A percentile compares a stretch with the other conserved stretches of the same genome.
Evolutionary conservation across 108 stramenopile genomes (phyloP).

Genomic region (Craspedostauros australis): DNA sequence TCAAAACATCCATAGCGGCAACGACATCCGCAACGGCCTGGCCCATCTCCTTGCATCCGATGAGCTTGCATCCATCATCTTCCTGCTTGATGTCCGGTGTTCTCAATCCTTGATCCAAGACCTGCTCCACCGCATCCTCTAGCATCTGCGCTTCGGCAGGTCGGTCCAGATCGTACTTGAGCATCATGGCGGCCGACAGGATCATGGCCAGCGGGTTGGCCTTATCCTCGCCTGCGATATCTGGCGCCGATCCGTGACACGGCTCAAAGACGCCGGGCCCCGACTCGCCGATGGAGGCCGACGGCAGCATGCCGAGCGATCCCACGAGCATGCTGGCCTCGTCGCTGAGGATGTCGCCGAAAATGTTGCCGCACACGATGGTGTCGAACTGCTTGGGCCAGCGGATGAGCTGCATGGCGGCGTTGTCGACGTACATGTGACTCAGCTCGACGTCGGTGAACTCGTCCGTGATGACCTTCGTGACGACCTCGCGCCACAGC

Average conservation of each 20-base stretch:
- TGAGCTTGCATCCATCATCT: constrained; percentile 76
- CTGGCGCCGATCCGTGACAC: constrained; percentile 97
- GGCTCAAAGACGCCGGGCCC: constrained; percentile 99
- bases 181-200: constrained; percentile 97
- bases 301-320: constrained; percentile 96
- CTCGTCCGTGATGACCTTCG: constrained; percentile 80
- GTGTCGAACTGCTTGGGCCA: constrained; percentile 98
- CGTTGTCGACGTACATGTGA: constrained; percentile 99
- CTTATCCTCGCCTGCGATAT: constrained; percentile 95
- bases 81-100: constrained; percentile 94
- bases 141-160: constrained; percentile 81
- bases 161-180: constrained; percentile 90
- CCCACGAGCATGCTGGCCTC: constrained; percentile 98
- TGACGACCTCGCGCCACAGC: constrained; percentile 95
- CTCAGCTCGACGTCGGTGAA: constrained; percentile 88
- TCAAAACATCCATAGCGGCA: constrained; percentile 27
- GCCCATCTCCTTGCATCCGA: constrained; percentile 89
- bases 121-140: constrained; percentile 87
- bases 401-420: constrained; percentile 98
- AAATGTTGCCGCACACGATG: constrained; percentile 97
- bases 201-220: constrained; percentile 98
- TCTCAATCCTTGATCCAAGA: constrained; percentile 82
- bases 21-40: constrained; percentile 67
- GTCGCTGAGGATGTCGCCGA: constrained; percentile 98
- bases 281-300: constrained; percentile 93